Base-by-base conservation (phyloP, 345 rosid species). In the Salix udensis region DNA sequence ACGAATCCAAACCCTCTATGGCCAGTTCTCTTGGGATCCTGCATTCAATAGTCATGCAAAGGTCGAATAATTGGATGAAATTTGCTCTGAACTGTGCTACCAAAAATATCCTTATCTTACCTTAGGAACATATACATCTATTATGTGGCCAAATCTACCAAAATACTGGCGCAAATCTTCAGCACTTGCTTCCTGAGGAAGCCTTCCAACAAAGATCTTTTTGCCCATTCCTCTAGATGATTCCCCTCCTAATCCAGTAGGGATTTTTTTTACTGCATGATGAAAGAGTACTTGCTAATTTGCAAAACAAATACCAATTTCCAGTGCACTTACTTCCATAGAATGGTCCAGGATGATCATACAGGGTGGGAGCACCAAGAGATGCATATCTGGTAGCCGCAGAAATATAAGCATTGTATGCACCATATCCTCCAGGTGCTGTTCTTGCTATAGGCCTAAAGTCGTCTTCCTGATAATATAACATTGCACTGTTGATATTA, bases 1-100 rank as follows among this genome's bases (percentile, higher is more conserved):
- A 94, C 98, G 75, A 96, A 94, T 74, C 98, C 98, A 67, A 94
- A 96, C 42, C 99, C 99, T 82, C 99, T 91, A 75, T 94, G 99
- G 39, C 99, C 97, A 81, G 87, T 80, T 86, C 98, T 88, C 83
- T 96, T 94, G 14, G 98, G 98, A 66, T 94, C 98, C 97, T 94
- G 75, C 60, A 80, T 4, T n/a, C 60, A 24, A 40, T 4, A 52
- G 76, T 64, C 36, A 83, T 75, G 70, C 62, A 69, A n/a, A 61
- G 65, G 21, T 65, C 14, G 10, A 34, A 61, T n/a, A 79, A 58
- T 34, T 61, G 55, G 7, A 52, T 73, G 66, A 28, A 46, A 67
- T 67, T 23, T 31, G 26, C 40, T 62, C 3, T 15, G 46, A 48
- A 60, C 16, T 67, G 44, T 36, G 34, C 16, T 36, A 18, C 13